A percentile compares a stretch with the other conserved stretches of the same genome.
These are phyloP conservation scores for Neolentinus lepideus DNA, from an alignment of 1,284 basidiomycete species.

Conservation along the genomic window DNA sequence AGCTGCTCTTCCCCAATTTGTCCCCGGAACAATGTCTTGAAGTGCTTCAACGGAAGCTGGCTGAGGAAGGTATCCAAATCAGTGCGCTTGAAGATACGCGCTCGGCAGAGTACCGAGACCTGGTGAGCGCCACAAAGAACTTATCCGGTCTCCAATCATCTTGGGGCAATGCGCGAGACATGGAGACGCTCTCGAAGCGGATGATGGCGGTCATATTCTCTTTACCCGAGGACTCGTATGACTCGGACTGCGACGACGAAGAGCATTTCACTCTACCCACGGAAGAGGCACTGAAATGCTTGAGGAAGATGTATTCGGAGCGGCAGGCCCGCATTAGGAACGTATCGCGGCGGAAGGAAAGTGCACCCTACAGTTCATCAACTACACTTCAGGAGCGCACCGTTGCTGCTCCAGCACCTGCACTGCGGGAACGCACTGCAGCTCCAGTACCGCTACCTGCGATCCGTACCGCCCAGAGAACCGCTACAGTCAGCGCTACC, in stretches of 20 bases:
- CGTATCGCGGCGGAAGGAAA: too few relatives aligned
- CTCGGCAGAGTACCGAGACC: conserved; percentile 22
- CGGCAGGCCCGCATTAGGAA: too few relatives aligned
- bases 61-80: conserved; percentile 31
- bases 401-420: too few relatives aligned
- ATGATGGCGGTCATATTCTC: conserved; percentile 24
- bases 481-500: too few relatives aligned
- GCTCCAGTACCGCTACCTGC: too few relatives aligned
- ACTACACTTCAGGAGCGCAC: too few relatives aligned
- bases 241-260: not conserved
- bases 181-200: conserved; percentile 42
- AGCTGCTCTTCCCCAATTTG: conserved; percentile 48
- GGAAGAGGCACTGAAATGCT: conserved; percentile 24
- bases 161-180: conserved; percentile 62
- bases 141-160: conserved; percentile 37
- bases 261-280: not conserved
- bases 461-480: too few relatives aligned
- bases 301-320: too few relatives aligned
- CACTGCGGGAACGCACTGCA: too few relatives aligned
- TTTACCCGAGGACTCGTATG: not conserved
- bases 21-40: conserved; percentile 39
- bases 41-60: conserved; percentile 38
- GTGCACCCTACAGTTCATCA: too few relatives aligned
- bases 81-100: conserved; percentile 28
- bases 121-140: conserved; percentile 29